Base-by-base conservation (phyloP, 768 basidiomycete genomes). In the Lactarius sanguifluus region DNA sequence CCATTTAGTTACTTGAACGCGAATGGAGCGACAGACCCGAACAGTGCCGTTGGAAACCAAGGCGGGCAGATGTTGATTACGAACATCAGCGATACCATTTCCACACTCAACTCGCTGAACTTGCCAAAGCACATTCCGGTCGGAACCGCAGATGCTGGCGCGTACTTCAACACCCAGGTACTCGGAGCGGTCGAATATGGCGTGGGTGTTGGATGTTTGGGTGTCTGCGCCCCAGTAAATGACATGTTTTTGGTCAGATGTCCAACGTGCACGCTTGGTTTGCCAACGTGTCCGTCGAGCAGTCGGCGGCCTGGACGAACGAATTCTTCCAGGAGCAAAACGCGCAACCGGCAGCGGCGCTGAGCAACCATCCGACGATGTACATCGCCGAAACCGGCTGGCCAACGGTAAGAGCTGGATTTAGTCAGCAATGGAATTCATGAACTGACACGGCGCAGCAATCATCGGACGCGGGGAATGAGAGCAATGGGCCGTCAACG, bases 241-340 rank as follows among this genome's bases (percentile, higher is more conserved):
- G 90, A 88, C 62, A 85, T 87, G 72, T 58, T 81, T 81, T 78
- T n/a, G 18, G 6, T 68, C 66, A 90, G 87, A 85, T 95, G 89
- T 84, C 92, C 7, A 96, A 97, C 68, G 92, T 94, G 8, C 94
- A 96, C 73, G 88, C 94, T 3, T 95, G 92, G 93, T 98, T 97
- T 74, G 96, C 90, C n/a, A 86, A 89, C 70, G 83, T 89, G 30
- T 81, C 84, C 9, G 85, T 88, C 30, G 75, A 84, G 5, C 71
- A 83, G 4, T 88, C 90, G 0, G 91, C 95, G 0, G 83, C 70
- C 7, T 99, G 96, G 96, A 95, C 93, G 0, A 79, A 79, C 20
- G 71, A 82, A 0, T 98, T 92, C 81, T 97, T 95, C 81, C 72
- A 88, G 66, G 73, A 80, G 12, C 82, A 77, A n/a, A 82, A 96